Evolutionary conservation across 768 basidiomycete species (phyloP), one percentile per base, ranked within the genome.

Genomic region (Holtermanniella nyarrowii): DNA sequence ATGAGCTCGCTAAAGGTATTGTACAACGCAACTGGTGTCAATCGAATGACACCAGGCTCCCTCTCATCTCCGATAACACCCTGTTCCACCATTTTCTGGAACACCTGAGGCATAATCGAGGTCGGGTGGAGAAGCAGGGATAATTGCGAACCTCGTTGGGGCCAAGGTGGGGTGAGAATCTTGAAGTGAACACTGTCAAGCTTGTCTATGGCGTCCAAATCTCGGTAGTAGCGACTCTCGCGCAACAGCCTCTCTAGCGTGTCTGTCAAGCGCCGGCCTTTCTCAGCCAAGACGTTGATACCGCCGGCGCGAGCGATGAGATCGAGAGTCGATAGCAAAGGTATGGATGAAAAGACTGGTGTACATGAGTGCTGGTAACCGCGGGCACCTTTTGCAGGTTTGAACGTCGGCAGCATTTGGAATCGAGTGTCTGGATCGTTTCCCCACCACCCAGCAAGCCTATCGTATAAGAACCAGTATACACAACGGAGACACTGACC

Each of bases 321-420:
- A 61, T 85, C 79, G 27, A 97, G 77, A 42, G 88, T 82, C 2
- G 91, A 88, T 13, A 89, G 77, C 16, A 97, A 78, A 4, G 89
- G 79, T 45, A 83, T 85, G 3, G 84, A 77, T 26, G 81, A 78
- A 54, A 97, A 75, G 27, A 86, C 81, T 50, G 82, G 84, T 7
- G 95, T 90, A 73, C 96, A 97, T 37, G 91, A 96, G 71, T 93
- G 85, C 68, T 95, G 91, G 74, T 86, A 96, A 40, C 90, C 90
- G 70, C 88, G 85, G 0, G 95, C 95, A 49, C 95, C 95, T 18
- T 77, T 78, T 56, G 87, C 85, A 7, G 90, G 84, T 44, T 79
- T 79, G 74, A 95, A 99, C 46, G 65, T 76, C 12, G 83, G 76
- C 23, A 85, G 83, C 93, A 97, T 97, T 49, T 78, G 75, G 75